Evolutionary conservation across 306 rosid species (phyloP).

Genomic region (Gastrolobium bilobum): DNA sequence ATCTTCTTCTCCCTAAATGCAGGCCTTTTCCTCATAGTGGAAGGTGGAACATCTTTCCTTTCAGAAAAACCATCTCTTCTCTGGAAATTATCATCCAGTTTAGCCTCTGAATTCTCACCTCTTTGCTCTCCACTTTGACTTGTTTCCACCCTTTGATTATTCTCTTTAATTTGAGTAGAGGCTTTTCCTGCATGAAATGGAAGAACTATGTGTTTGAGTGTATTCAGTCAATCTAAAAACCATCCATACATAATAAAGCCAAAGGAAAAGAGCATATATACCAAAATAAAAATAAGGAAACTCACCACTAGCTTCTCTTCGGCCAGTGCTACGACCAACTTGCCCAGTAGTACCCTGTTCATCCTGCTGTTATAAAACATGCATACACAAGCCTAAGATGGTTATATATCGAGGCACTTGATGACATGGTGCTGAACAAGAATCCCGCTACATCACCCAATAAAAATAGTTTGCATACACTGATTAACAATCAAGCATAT

Average conservation of each 20-base stretch:
- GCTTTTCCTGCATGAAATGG: conserved; percentile 42
- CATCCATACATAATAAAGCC: conserved; percentile 38
- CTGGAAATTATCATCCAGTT: conserved; percentile 53
- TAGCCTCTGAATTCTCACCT: conserved; percentile 64
- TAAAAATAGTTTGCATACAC: conserved; percentile 58
- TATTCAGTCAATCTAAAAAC: conserved; percentile 31
- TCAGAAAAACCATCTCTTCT: conserved; percentile 65
- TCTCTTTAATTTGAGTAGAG: conserved; percentile 58
- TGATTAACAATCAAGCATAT: conserved; percentile 49
- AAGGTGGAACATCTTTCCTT: conserved; percentile 59
- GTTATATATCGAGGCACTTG: conserved; percentile 65
- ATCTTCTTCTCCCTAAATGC: conserved; percentile 91
- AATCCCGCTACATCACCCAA: conserved; percentile 64
- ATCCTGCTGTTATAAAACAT: conserved; percentile 82
- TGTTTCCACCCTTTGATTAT: conserved; percentile 54
- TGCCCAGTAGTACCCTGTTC: conserved; percentile 66
- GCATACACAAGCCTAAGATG: conserved; percentile 77
- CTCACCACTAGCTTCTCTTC: conserved; percentile 71
- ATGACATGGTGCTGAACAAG: conserved; percentile 66
- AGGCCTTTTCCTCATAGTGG: conserved; percentile 74
- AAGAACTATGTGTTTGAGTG: background rate
- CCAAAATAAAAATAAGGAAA: conserved; percentile 42
- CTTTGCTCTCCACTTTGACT: conserved; percentile 57
- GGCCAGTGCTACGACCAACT: conserved; percentile 66
- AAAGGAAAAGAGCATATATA: background rate